phyloP scores from a whole-genome alignment of 805 yeast genomes.

The Metschnikowia colocasiae region DNA sequence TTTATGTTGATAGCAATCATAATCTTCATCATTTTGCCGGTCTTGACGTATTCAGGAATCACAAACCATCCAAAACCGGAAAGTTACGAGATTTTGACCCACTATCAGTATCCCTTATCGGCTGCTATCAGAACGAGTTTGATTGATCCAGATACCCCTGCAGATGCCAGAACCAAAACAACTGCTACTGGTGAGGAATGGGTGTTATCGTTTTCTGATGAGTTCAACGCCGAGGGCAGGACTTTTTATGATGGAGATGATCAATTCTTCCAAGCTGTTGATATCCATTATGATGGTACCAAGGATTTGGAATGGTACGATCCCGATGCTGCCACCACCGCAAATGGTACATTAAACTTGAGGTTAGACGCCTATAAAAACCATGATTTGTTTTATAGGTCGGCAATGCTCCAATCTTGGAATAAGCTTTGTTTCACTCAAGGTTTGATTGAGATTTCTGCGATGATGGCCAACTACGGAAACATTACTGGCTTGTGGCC shows the following conservation, averaged over 20 bases:
- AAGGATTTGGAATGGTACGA: constrained; percentile 44
- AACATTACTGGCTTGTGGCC: constrained; percentile 37
- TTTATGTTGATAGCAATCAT: constrained; percentile 59
- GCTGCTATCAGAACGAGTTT: constrained; percentile 35
- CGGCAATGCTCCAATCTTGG: constrained; percentile 42
- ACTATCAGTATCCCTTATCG: constrained; percentile 33
- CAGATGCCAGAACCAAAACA: constrained; percentile 23
- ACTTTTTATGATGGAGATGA: constrained; percentile 44
- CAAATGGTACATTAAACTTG: constrained; percentile 34
- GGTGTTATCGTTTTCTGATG: constrained; percentile 40
- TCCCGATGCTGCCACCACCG: constrained; percentile 41
- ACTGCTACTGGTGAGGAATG: constrained; percentile 49
- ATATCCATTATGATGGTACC: constrained; percentile 41
- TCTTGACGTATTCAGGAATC: constrained; percentile 75
- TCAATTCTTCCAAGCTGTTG: constrained; percentile 41
- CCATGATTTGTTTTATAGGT: constrained; percentile 35
- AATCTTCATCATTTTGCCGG: constrained; percentile 80
- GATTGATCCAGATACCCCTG: constrained; percentile 42
- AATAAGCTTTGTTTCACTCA: constrained; percentile 36
- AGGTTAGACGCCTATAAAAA: constrained; percentile 38
- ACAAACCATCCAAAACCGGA: constrained; percentile 26
- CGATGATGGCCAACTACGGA: constrained; percentile 31
- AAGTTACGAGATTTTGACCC: constrained; percentile 17
- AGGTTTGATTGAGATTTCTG: constrained; percentile 29
- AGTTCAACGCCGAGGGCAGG: constrained; percentile 42